phyloP scores from a whole-genome alignment of 2,329 filamentous ascomycete species.

The Magnaporthiopsis incrustans region DNA sequence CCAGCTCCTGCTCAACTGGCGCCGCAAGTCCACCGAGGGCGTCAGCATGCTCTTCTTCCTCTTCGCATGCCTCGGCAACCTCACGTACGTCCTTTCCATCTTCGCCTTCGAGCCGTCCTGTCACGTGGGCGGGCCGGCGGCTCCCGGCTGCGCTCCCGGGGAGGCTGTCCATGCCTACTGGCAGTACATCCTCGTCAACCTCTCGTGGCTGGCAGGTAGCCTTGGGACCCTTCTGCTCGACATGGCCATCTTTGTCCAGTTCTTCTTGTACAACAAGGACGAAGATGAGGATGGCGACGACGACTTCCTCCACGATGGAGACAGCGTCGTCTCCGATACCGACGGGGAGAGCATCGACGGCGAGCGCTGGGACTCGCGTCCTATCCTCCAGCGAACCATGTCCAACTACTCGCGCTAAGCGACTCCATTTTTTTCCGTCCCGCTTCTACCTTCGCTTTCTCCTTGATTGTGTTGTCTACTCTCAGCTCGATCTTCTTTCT shows the following conservation, averaged over 20 bases:
- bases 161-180: constrained; percentile 64
- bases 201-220: constrained; percentile 85
- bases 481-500: neutral
- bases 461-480: neutral
- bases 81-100: constrained; percentile 89
- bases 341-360: constrained; percentile 21
- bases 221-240: constrained; percentile 81
- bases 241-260: constrained; percentile 75
- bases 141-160: constrained; percentile 47
- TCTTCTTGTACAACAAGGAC: constrained; percentile 66
- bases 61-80: constrained; percentile 90
- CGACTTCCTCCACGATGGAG: constrained; percentile 13
- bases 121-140: neutral
- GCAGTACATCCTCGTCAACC: constrained; percentile 78
- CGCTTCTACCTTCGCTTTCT: too few relatives aligned
- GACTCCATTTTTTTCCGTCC: neutral
- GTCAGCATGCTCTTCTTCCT: constrained; percentile 93
- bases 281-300: constrained; percentile 9
- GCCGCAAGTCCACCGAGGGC: constrained; percentile 86
- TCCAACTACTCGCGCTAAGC: constrained; percentile 10
- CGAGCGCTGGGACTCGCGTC: constrained; percentile 32
- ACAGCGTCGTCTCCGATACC: constrained; percentile 16
- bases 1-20: constrained; percentile 86
- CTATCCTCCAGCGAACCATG: constrained; percentile 25
- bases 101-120: constrained; percentile 80